Base-by-base conservation (phyloP, 2,329 filamentous ascomycete species). In the Hypoxylon sp. region DNA sequence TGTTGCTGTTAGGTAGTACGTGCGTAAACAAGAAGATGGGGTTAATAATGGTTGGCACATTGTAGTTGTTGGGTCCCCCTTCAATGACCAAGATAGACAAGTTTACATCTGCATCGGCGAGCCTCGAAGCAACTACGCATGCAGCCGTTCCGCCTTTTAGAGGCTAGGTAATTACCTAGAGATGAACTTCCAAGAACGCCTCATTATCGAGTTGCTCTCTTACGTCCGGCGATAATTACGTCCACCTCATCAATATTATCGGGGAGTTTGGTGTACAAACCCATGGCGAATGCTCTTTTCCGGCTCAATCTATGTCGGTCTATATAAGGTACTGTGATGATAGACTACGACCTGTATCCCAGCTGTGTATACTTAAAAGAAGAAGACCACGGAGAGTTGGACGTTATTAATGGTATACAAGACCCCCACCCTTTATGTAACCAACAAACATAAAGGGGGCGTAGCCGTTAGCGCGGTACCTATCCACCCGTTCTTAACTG, bases 71-170 rank as follows among this genome's bases (percentile, higher is more conserved):
- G 8, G 25, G 25, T 2, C 71, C 71, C 1, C 57, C 30, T 37
- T 73, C 71, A 16, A 73, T 67, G 19, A 73, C 54, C 41, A 73
- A 37, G 51, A 73, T 62, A 1, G 71, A 73, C 6, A 73, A 51
- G 21, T 32, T 53, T 1, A 66, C 64, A 29, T 70, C 69, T 19
- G 70, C 68, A 14, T 70, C 70, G 3, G 70, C 66, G 14, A 73
- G 61, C 6, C 70, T 53, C 9, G 58, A 58, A 5, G 71, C 69
- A 5, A 73, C 21, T 12, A 69, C 50, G 27, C 70, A 73, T 37
- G 52, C 71, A 5, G 70, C 68, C 1, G 64, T 68, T 3, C 71
- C 71, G 3, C 71, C 71, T 73, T 21, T 12, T n/a, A 34, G 6
- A 11, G 5, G 21, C 11, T 30, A 43, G 29, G 16, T 30, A 43